A percentile compares a stretch with the other conserved stretches of the same genome.
Evolutionary conservation across 768 basidiomycete species (phyloP).

Genomic region (Royoungia palumana): DNA sequence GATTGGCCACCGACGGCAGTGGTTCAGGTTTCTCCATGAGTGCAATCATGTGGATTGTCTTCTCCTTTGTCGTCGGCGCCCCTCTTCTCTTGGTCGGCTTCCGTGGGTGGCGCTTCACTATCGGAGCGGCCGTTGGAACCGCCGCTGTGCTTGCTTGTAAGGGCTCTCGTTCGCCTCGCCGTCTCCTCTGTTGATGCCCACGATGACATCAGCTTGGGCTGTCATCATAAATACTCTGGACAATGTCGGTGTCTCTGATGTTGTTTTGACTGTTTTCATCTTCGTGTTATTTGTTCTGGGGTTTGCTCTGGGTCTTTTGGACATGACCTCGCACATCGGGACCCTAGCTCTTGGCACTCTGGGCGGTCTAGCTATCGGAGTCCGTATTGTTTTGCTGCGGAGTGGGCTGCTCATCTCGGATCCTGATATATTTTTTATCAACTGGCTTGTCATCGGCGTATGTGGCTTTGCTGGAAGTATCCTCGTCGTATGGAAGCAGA

Average conservation of each 20-base stretch:
- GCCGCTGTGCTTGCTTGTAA: conserved; percentile 45
- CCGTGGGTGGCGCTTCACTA: conserved; percentile 53
- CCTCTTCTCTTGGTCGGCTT: conserved; percentile 58
- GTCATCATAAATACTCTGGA: conserved; percentile 56
- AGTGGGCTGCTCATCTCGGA: conserved; percentile 45
- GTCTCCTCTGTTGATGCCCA: neutral
- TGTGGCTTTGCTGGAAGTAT: conserved; percentile 43
- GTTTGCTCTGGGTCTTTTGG: conserved; percentile 52
- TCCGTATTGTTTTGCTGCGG: conserved; percentile 51
- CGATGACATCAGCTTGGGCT: conserved; percentile 49
- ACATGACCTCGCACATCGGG: conserved; percentile 46
- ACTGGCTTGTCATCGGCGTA: conserved; percentile 53
- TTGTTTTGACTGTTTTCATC: conserved; percentile 46
- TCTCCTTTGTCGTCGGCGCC: conserved; percentile 47
- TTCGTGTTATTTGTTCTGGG: conserved; percentile 49
- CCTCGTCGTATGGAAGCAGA: conserved; percentile 43
- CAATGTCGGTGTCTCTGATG: conserved; percentile 48
- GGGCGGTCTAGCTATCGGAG: conserved; percentile 56
- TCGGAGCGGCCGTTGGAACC: conserved; percentile 52
- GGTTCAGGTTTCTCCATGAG: conserved; percentile 47
- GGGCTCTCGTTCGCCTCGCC: conserved; percentile 12
- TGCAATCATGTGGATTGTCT: conserved; percentile 58
- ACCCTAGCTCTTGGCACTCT: conserved; percentile 45
- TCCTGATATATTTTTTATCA: conserved; percentile 35
- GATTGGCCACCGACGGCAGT: conserved; percentile 55